phyloP scores from a whole-genome alignment of 2,329 filamentous ascomycete species.

The Aspergillus cejpii region DNA sequence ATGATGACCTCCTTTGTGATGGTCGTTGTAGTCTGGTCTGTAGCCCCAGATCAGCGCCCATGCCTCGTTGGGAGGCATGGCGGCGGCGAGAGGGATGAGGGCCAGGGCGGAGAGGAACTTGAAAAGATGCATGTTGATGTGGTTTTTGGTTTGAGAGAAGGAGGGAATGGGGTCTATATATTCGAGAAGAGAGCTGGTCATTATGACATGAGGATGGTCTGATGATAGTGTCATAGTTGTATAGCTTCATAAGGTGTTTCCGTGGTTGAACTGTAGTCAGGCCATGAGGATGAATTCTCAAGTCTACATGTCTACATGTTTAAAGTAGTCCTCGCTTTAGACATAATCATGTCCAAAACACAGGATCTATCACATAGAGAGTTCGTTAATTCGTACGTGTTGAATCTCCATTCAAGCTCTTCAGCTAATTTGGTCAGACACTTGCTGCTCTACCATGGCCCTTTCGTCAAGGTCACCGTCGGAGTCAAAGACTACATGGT shows the following conservation, averaged over 20 bases:
- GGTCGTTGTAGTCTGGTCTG: neutral
- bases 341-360: too few relatives aligned
- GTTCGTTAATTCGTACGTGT: too few relatives aligned
- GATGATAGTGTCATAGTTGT: conserved; percentile 8
- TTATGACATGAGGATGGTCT: neutral
- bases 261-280: too few relatives aligned
- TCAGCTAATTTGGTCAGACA: too few relatives aligned
- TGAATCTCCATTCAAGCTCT: too few relatives aligned
- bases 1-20: neutral
- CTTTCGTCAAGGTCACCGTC: conserved; percentile 8
- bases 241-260: neutral
- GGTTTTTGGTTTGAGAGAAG: too few relatives aligned
- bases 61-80: neutral
- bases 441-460: conserved; percentile 8
- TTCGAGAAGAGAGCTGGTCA: neutral
- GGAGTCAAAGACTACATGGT: conserved; percentile 3
- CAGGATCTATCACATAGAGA: too few relatives aligned
- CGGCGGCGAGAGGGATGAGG: neutral
- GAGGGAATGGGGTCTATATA: neutral
- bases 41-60: neutral
- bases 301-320: too few relatives aligned
- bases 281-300: too few relatives aligned
- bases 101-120: neutral
- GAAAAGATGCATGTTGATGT: neutral
- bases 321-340: too few relatives aligned